These are phyloP conservation scores for Trichoderma hamatum DNA, from an alignment of 2,329 filamentous ascomycete genomes.

Conservation along the genomic window DNA sequence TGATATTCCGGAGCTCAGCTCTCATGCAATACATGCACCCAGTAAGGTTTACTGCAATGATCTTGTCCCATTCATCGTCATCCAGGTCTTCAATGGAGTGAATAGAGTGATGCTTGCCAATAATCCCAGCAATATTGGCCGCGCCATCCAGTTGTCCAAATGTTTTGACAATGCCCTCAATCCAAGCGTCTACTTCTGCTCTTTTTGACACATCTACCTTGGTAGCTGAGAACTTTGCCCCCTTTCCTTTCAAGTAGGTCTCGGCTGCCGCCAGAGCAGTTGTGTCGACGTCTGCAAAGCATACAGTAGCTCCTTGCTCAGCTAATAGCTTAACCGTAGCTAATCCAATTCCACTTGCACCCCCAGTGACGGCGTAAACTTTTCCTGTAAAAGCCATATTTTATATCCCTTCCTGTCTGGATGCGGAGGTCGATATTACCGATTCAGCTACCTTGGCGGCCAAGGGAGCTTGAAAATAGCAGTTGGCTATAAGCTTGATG, in stretches of 20 bases:
- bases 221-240: constrained; percentile 39
- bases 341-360: constrained; percentile 49
- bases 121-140: constrained; percentile 58
- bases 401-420: background rate
- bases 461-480: background rate
- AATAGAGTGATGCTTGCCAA: constrained; percentile 48
- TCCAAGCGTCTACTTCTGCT: constrained; percentile 55
- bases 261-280: constrained; percentile 37
- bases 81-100: constrained; percentile 48
- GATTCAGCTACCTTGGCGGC: background rate
- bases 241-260: constrained; percentile 36
- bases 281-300: constrained; percentile 44
- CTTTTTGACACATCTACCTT: constrained; percentile 53
- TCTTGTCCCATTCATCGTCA: constrained; percentile 53
- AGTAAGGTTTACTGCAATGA: constrained; percentile 53
- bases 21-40: constrained; percentile 57
- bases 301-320: constrained; percentile 43
- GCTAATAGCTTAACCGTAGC: constrained; percentile 45
- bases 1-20: constrained; percentile 47
- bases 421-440: background rate
- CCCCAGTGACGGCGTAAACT: constrained; percentile 48
- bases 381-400: constrained; percentile 33
- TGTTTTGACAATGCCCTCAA: constrained; percentile 48
- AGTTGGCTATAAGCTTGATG: background rate
- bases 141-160: constrained; percentile 58